Conservation (phyloP, 805 yeast species). For the Grigorovia jiainica region DNA sequence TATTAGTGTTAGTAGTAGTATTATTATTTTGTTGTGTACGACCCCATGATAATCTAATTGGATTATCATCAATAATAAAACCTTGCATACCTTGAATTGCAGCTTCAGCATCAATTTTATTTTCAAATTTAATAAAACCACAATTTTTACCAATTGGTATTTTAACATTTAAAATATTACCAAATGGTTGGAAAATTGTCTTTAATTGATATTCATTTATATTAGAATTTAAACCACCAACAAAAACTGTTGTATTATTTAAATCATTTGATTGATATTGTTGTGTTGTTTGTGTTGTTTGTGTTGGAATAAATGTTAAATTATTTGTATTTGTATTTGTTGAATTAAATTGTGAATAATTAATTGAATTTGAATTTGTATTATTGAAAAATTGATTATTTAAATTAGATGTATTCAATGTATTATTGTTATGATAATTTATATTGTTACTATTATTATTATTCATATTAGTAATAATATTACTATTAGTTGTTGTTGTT, state of each 20-base stretch:
- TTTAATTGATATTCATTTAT: constrained; percentile 53
- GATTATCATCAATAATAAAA: constrained; percentile 60
- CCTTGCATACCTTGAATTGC: constrained; percentile 78
- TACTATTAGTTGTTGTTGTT: background rate
- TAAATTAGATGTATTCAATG: constrained; percentile 2
- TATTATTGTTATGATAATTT: background rate
- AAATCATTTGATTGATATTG: constrained; percentile 12
- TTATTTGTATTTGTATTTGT: background rate
- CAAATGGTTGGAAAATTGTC: constrained; percentile 62
- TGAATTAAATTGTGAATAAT: background rate
- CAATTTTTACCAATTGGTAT: constrained; percentile 75
- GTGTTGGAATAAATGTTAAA: background rate
- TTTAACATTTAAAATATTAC: constrained; percentile 57
- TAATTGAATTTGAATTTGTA: constrained; percentile 7
- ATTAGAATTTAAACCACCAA: constrained; percentile 61
- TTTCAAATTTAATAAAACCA: constrained; percentile 64
- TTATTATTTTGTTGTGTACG: constrained; percentile 23
- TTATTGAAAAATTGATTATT: no score
- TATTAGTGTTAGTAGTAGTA: background rate
- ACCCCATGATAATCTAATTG: constrained; percentile 73
- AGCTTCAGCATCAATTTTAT: constrained; percentile 63
- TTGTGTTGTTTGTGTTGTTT: constrained; percentile 6
- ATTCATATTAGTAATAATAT: background rate
- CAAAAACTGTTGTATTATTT: constrained; percentile 61
- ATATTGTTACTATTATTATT: background rate